phyloP scores from a whole-genome alignment of 805 yeast species.

The Kodamaea laetipori region DNA sequence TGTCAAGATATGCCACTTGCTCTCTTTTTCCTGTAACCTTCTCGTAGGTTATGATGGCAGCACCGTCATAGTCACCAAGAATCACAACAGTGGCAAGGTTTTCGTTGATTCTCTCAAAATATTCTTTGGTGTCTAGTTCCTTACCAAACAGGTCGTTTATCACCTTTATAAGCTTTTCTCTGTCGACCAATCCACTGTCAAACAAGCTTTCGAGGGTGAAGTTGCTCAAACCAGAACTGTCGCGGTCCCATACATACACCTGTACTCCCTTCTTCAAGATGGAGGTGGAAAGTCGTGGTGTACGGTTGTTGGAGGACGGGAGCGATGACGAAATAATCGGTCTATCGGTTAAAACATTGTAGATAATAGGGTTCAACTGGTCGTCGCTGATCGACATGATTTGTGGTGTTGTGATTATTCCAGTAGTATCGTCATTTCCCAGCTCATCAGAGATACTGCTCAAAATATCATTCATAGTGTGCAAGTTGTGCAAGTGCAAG shows the following conservation, averaged over 20 bases:
- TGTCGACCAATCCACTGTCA: slow-evolving; percentile 47
- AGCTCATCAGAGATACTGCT: slow-evolving; percentile 47
- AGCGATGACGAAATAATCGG: slow-evolving; percentile 88
- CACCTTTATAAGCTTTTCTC: slow-evolving; percentile 56
- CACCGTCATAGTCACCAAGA: slow-evolving; percentile 95
- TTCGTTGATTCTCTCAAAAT: slow-evolving; percentile 64
- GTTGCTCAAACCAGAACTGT: slow-evolving; percentile 31
- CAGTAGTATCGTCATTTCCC: slow-evolving; percentile 56
- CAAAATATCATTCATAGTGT: slow-evolving; percentile 62
- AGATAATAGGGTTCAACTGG: slow-evolving; percentile 79
- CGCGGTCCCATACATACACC: slow-evolving; percentile 45
- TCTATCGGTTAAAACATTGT: slow-evolving; percentile 88
- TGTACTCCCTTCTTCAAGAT: slow-evolving; percentile 75
- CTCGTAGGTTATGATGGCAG: slow-evolving; percentile 91
- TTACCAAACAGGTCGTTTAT: slow-evolving; percentile 81
- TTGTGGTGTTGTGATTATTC: slow-evolving; percentile 81
- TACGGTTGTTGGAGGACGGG: slow-evolving; percentile 60
- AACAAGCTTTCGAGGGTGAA: slow-evolving; percentile 44
- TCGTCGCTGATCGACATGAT: slow-evolving; percentile 60
- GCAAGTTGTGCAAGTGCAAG: slow-evolving; percentile 65
- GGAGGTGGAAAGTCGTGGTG: slow-evolving; percentile 71
- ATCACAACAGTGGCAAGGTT: slow-evolving; percentile 75
- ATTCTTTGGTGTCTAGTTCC: slow-evolving; percentile 63
- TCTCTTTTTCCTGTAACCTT: slow-evolving; percentile 15
- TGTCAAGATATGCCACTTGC: slow-evolving; percentile 79